Evolutionary conservation across 805 yeast species (phyloP).

Genomic region (Lachancea meyersii): DNA sequence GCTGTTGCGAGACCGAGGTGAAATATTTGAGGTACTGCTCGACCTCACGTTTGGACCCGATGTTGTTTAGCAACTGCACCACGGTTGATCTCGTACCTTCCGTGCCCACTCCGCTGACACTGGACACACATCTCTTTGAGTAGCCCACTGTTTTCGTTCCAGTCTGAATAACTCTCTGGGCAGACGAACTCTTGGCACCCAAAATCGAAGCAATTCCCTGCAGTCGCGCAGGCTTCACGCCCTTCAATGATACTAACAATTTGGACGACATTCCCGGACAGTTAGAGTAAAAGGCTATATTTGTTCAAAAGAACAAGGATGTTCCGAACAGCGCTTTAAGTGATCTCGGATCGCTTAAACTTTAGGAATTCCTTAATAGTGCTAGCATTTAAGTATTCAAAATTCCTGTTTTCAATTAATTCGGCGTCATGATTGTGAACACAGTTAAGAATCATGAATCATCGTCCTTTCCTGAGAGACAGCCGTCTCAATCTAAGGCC

Average conservation of each 20-base stretch:
- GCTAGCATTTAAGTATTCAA: no score
- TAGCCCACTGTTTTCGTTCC: constrained; percentile 25
- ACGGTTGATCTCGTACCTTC: constrained; percentile 81
- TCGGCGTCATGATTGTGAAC: no score
- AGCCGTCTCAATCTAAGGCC: no score
- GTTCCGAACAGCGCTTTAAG: no score
- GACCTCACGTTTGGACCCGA: constrained; percentile 95
- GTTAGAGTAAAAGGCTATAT: no score
- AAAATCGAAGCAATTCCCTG: constrained; percentile 17
- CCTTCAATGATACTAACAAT: constrained; percentile 25
- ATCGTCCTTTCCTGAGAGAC: no score
- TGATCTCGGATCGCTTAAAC: no score
- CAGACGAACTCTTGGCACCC: constrained; percentile 16
- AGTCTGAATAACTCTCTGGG: constrained; percentile 11
- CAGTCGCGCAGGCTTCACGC: constrained; percentile 18
- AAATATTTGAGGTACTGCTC: constrained; percentile 95
- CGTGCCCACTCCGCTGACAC: constrained; percentile 26
- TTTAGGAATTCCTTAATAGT: no score
- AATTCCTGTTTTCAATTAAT: no score
- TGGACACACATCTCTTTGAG: constrained; percentile 23
- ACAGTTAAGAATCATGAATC: no score
- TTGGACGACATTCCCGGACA: constrained; percentile 21
- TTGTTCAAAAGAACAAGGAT: no score
- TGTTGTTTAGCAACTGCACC: constrained; percentile 87
- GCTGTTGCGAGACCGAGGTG: constrained; percentile 93